Evolutionary conservation across 1,284 basidiomycete species (phyloP).

Genomic region (Phlebopus sp.): DNA sequence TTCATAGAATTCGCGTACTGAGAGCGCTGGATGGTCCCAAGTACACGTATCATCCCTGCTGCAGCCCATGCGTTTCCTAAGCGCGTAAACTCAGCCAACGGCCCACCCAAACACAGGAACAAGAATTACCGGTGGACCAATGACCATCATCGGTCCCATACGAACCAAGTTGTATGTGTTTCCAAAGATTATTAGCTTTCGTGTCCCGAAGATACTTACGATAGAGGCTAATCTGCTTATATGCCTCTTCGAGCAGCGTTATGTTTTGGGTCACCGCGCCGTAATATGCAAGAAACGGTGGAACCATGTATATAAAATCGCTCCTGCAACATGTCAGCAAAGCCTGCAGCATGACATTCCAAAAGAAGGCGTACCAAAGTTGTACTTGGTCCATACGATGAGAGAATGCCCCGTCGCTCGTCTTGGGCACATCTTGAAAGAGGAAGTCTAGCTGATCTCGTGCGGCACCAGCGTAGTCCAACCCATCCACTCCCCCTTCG

Average conservation of each 20-base stretch:
- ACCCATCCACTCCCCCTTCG: constrained; percentile 33
- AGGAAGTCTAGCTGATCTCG: constrained; percentile 71
- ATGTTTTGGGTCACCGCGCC: constrained; percentile 69
- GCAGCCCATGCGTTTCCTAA: constrained; percentile 84
- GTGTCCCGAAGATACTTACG: constrained; percentile 58
- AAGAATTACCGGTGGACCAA: constrained; percentile 67
- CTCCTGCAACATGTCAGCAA: constrained; percentile 42
- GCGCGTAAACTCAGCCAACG: not conserved
- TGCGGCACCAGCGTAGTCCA: constrained; percentile 68
- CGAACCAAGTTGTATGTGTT: constrained; percentile 61
- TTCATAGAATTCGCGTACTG: constrained; percentile 49
- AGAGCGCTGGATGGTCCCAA: constrained; percentile 70
- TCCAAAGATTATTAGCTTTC: constrained; percentile 56
- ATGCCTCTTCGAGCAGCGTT: constrained; percentile 66
- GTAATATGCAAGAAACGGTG: constrained; percentile 90
- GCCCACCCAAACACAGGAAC: not conserved
- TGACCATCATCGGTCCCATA: constrained; percentile 55
- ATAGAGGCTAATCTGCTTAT: constrained; percentile 80
- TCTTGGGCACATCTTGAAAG: constrained; percentile 62
- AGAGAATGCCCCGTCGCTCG: constrained; percentile 76
- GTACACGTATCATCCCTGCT: constrained; percentile 81
- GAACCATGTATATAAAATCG: constrained; percentile 85
- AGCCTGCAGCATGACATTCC: not conserved
- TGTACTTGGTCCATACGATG: constrained; percentile 68
- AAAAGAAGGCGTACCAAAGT: constrained; percentile 52